Percentiles rank a stretch among this genome's conserved stretches.
phyloP scores from a whole-genome alignment of 768 basidiomycete species.

The Vararia minispora region DNA sequence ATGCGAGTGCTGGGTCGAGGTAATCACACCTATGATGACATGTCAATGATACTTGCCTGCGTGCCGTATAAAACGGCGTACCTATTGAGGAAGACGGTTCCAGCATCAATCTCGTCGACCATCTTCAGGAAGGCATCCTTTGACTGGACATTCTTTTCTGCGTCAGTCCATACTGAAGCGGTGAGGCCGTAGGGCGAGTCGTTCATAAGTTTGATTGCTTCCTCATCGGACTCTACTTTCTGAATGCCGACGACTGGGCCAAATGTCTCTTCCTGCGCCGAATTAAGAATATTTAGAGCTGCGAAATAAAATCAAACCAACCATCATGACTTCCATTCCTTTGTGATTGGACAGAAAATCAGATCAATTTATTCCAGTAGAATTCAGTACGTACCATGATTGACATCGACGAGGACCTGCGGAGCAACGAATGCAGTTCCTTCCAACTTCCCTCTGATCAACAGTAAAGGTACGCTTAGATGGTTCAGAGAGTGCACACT shows the following conservation, averaged over 20 bases:
- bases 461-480: background rate
- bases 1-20: conserved; percentile 86
- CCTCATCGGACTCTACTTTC: conserved; percentile 77
- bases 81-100: conserved; percentile 92
- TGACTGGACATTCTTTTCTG: conserved; percentile 44
- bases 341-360: conserved; percentile 2
- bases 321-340: conserved; percentile 94
- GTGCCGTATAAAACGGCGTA: too few species aligned
- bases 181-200: conserved; percentile 94
- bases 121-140: conserved; percentile 57
- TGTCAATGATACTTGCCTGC: too few species aligned
- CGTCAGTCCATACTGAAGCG: conserved; percentile 89
- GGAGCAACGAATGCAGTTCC: conserved; percentile 85
- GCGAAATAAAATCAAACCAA: conserved; percentile 17
- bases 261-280: conserved; percentile 69
- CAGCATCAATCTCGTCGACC: conserved; percentile 66
- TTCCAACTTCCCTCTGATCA: conserved; percentile 4
- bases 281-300: background rate
- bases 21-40: conserved; percentile 55
- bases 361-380: conserved; percentile 4
- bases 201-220: conserved; percentile 89
- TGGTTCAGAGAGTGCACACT: conserved; percentile 15
- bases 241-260: conserved; percentile 91
- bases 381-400: conserved; percentile 52
- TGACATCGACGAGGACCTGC: conserved; percentile 80